Evolutionary conservation across 495 filamentous ascomycete genomes (phyloP).

Genomic region (Neurospora cerealis): DNA sequence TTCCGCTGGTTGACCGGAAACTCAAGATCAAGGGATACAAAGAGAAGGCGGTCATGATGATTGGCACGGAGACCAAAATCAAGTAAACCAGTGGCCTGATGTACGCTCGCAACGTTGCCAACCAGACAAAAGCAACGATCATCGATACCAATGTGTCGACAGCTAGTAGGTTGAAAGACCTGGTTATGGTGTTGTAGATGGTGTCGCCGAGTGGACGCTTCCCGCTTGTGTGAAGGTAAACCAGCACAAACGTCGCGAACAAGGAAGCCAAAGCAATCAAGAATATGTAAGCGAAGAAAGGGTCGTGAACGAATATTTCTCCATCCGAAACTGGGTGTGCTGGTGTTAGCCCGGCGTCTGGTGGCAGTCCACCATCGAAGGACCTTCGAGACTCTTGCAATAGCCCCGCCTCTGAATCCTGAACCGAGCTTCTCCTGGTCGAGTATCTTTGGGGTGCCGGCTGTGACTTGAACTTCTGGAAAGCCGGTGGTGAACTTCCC

Average conservation of each 20-base stretch:
- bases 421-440: slow-evolving; percentile 12
- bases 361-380: slow-evolving; percentile 6
- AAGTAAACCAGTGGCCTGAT: slow-evolving; percentile 68
- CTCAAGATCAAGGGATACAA: slow-evolving; percentile 87
- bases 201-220: slow-evolving; percentile 65
- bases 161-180: slow-evolving; percentile 80
- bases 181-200: slow-evolving; percentile 79
- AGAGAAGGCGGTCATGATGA: slow-evolving; percentile 77
- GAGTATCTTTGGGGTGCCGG: slow-evolving; percentile 14
- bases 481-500: slow-evolving; percentile 71
- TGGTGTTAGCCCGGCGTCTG: not conserved
- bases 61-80: slow-evolving; percentile 73
- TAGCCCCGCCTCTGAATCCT: slow-evolving; percentile 19
- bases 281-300: slow-evolving; percentile 87
- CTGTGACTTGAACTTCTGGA: slow-evolving; percentile 63
- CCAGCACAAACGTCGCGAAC: slow-evolving; percentile 76
- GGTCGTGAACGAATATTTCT: slow-evolving; percentile 58
- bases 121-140: slow-evolving; percentile 80
- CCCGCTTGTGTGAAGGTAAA: slow-evolving; percentile 71
- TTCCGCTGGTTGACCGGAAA: slow-evolving; percentile 63
- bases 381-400: slow-evolving; percentile 12
- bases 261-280: slow-evolving; percentile 73
- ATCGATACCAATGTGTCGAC: slow-evolving; percentile 86
- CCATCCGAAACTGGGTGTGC: slow-evolving; percentile 25
- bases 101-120: slow-evolving; percentile 77